phyloP scores from a whole-genome alignment of 23 red algal species.

The Gracilariopsis chorda region DNA sequence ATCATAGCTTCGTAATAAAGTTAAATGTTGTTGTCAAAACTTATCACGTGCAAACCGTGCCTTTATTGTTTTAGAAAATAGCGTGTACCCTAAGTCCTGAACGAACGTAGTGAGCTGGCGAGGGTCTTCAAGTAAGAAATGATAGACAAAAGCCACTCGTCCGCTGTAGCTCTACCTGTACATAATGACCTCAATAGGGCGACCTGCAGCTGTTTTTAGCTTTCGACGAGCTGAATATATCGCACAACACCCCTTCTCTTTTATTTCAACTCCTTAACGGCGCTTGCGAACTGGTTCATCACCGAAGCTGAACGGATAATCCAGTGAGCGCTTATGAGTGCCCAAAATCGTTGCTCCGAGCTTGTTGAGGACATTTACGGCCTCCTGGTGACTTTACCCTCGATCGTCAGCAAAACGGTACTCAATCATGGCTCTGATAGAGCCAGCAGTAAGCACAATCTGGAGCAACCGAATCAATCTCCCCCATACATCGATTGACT shows the following conservation, averaged over 20 bases:
- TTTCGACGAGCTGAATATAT: not conserved
- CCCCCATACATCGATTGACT: not conserved
- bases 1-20: too few species aligned
- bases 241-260: not conserved
- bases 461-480: not conserved
- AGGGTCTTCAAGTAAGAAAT: too few species aligned
- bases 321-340: not conserved
- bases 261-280: not conserved
- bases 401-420: not conserved
- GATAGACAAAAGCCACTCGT: not conserved
- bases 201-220: not conserved
- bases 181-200: not conserved
- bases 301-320: conserved; percentile 7
- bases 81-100: too few species aligned
- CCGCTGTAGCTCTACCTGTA: not conserved
- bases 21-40: too few species aligned
- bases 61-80: too few species aligned
- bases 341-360: not conserved
- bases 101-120: too few species aligned
- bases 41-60: too few species aligned
- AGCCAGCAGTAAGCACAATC: not conserved
- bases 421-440: not conserved
- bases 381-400: not conserved
- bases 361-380: not conserved
- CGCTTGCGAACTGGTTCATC: not conserved